Evolutionary conservation across 208 protist genomes (phyloP).

Genomic region (Trypanosoma theileri): DNA sequence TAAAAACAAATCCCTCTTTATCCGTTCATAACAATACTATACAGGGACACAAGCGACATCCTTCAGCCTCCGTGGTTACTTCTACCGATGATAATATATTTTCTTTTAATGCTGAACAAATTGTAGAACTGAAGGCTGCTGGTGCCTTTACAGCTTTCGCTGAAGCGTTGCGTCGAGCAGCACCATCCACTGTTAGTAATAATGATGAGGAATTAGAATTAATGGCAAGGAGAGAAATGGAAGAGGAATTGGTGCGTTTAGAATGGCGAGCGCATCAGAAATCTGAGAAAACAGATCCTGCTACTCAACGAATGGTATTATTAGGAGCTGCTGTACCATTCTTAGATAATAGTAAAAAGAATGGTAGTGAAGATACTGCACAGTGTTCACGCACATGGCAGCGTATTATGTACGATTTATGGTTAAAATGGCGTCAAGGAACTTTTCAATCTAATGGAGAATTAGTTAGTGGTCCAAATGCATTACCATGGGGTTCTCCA

Average conservation of each 20-base stretch:
- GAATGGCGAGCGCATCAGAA: constrained; percentile 76
- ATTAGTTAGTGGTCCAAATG: not conserved
- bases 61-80: constrained; percentile 3
- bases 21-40: not conserved
- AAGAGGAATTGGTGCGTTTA: constrained; percentile 56
- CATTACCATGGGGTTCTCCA: constrained; percentile 57
- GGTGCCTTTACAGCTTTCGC: constrained; percentile 37
- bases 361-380: constrained; percentile 1
- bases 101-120: constrained; percentile 47
- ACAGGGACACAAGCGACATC: constrained; percentile 28
- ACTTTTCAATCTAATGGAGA: not conserved
- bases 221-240: constrained; percentile 33
- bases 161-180: constrained; percentile 1
- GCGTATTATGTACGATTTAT: constrained; percentile 30
- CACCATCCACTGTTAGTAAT: not conserved
- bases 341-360: constrained; percentile 19
- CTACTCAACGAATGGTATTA: constrained; percentile 66
- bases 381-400: constrained; percentile 23
- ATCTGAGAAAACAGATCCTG: constrained; percentile 59
- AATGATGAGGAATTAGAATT: constrained; percentile 7
- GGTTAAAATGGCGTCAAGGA: constrained; percentile 32
- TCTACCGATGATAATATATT: constrained; percentile 69
- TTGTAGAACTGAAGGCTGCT: constrained; percentile 32
- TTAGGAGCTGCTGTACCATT: constrained; percentile 77
- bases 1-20: not conserved